Conservation (phyloP, 2,329 filamentous ascomycete species). For the Akanthomyces lecanii region DNA sequence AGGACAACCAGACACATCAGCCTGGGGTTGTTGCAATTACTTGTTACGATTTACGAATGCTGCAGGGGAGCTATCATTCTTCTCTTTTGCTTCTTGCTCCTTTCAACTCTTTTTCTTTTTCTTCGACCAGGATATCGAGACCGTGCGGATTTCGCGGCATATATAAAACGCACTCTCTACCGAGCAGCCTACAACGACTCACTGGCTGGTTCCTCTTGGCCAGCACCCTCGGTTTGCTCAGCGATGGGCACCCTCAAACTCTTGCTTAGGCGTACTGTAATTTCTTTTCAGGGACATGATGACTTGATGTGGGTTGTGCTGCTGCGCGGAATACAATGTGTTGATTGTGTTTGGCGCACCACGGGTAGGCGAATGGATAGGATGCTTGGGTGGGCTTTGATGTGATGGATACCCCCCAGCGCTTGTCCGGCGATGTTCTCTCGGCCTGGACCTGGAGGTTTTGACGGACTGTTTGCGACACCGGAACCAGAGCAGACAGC, state of each 20-base stretch:
- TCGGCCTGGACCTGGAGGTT: neutral
- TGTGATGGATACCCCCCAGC: conserved; percentile 41
- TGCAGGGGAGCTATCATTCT: conserved; percentile 1
- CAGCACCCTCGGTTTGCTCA: neutral
- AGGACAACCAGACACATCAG: neutral
- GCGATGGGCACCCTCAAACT: neutral
- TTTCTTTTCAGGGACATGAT: neutral
- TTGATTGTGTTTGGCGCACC: neutral
- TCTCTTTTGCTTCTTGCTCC: neutral
- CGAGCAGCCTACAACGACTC: neutral
- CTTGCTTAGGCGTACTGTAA: conserved; percentile 1
- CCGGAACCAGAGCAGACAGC: neutral
- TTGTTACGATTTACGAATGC: conserved; percentile 15
- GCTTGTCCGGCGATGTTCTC: conserved; percentile 19
- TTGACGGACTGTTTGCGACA: neutral
- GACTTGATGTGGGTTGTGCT: conserved; percentile 1
- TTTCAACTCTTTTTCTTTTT: neutral
- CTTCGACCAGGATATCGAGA: conserved; percentile 1
- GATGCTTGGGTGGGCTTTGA: conserved; percentile 24
- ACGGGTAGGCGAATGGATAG: neutral
- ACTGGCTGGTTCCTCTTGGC: neutral
- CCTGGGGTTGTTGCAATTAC: conserved; percentile 1
- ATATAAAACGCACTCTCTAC: neutral
- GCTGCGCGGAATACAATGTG: neutral
- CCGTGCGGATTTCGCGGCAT: neutral